Base-by-base conservation (phyloP, 805 yeast species). In the Candida golubevii region DNA sequence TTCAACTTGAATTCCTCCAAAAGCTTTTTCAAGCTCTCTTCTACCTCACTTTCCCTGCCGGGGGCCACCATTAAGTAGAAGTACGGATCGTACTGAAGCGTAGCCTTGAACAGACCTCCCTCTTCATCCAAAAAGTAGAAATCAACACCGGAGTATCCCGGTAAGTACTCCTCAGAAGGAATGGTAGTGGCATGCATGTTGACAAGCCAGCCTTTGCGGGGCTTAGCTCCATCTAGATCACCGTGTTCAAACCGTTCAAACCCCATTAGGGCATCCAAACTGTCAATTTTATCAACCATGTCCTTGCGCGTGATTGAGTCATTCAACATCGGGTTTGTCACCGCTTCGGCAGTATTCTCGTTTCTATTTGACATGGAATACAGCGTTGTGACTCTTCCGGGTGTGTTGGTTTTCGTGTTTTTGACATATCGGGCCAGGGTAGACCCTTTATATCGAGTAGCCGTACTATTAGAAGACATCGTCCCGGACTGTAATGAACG, bases 101-200 rank as follows among this genome's bases (percentile, higher is more conserved):
- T 84, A 4, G 89, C 83, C 60, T 91, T 93, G 71, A 95, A 93
- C 36, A 86, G 80, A 7, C 97, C 99, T 38, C 99, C 99, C 61
- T 90, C 97, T 57, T 88, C 96, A 61, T 90, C 98, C 7, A 93
- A 66, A 55, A 95, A 93, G 60, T 95, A 95, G 63, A 85, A 89
- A 56, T 93, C 97, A 3, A 91, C 97, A 3, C 91, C 99, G 0
- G 97, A 79, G 31, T 78, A 71, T 8, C 96, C 97, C n/a, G 78
- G 71, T 9, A 74, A 55, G 35, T 72, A 69, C 29, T 79, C 82
- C 5, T 77, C 79, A 10, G 79, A 74, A 2, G 84, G 79, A 3
- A 85, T 62, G 1, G 85, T 72, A 1, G 95, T 87, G 2, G 96
- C 80, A 67, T 91, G 99, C 93, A 93, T 88, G 59, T 93, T 95